A percentile compares a stretch with the other conserved stretches of the same genome.
Conservation (phyloP, 2,329 filamentous ascomycete genomes). For the Aschersonia sp. region DNA sequence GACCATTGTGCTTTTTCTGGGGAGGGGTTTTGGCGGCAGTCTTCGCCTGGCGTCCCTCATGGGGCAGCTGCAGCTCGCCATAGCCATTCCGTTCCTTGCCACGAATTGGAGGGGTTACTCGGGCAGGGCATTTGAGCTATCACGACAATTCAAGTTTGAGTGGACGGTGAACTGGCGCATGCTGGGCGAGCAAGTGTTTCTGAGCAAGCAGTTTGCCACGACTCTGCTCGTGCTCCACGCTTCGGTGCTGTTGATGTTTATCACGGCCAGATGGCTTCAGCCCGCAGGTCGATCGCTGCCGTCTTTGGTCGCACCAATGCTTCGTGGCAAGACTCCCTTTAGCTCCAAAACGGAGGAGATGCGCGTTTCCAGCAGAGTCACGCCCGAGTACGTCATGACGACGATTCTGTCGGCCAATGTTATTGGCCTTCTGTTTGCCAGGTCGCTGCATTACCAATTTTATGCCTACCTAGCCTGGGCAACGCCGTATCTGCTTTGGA, state of each 20-base stretch:
- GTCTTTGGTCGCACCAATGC: conserved; percentile 33
- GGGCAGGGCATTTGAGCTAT: conserved; percentile 76
- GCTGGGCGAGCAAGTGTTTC: conserved; percentile 67
- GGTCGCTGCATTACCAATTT: conserved; percentile 90
- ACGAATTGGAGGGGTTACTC: conserved; percentile 58
- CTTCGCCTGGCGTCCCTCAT: conserved; percentile 59
- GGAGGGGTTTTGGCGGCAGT: conserved; percentile 48
- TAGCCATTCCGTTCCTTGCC: conserved; percentile 52
- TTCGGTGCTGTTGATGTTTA: conserved; percentile 50
- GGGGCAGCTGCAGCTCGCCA: conserved; percentile 57
- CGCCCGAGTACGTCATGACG: conserved; percentile 60
- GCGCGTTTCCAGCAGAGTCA: conserved; percentile 42
- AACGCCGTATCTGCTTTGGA: conserved; percentile 77
- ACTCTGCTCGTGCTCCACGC: conserved; percentile 51
- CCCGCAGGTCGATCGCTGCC: conserved; percentile 45
- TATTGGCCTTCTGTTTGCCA: conserved; percentile 71
- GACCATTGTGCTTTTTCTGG: conserved; percentile 60
- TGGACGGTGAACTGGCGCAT: conserved; percentile 99
- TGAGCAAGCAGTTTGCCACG: conserved; percentile 52
- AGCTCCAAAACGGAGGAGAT: conserved; percentile 34
- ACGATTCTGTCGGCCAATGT: conserved; percentile 62
- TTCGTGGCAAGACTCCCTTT: conserved; percentile 30
- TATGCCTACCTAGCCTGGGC: conserved; percentile 85
- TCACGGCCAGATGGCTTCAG: conserved; percentile 54
- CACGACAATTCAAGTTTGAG: conserved; percentile 81